Conservation (phyloP, 306 rosid genomes). For the Biancaea sappan region DNA sequence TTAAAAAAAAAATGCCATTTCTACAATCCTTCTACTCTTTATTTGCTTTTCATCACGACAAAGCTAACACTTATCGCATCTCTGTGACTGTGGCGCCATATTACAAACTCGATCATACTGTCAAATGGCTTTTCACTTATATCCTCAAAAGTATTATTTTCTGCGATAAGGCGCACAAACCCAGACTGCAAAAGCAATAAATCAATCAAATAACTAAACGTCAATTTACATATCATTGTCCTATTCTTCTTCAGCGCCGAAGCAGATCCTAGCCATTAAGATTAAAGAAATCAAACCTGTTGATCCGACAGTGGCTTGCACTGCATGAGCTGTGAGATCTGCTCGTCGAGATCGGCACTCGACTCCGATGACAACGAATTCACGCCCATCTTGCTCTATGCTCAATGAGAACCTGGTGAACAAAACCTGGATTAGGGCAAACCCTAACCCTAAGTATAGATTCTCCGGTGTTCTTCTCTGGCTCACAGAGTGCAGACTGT, state of each 20-base stretch:
- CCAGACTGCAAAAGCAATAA: conserved; percentile 11
- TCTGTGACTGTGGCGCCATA: not conserved
- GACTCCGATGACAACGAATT: conserved; percentile 66
- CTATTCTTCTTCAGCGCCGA: not conserved
- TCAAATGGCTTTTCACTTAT: not conserved
- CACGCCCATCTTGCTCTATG: conserved; percentile 57
- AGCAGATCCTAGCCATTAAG: conserved; percentile 19
- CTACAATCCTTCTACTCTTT: not conserved
- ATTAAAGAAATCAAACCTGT: conserved; percentile 54
- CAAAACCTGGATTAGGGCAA: conserved; percentile 35
- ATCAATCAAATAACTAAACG: conserved; percentile 15
- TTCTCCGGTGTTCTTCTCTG: conserved; percentile 19
- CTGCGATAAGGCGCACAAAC: not conserved
- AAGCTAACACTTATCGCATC: conserved; percentile 12
- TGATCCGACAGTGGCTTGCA: conserved; percentile 97
- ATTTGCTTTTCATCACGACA: not conserved
- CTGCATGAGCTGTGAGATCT: conserved; percentile 99
- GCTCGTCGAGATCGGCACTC: conserved; percentile 72
- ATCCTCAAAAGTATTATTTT: not conserved
- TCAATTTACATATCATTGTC: not conserved
- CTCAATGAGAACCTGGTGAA: conserved; percentile 20
- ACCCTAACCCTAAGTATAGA: conserved; percentile 41
- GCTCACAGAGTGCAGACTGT: conserved; percentile 30
- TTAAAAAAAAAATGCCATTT: not conserved
- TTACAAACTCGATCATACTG: conserved; percentile 17